A percentile compares a stretch with the other conserved stretches of the same genome.
These are phyloP conservation scores for Neofusicoccum sp. DNA, from an alignment of 2,329 filamentous ascomycete genomes.

Conservation along the genomic window DNA sequence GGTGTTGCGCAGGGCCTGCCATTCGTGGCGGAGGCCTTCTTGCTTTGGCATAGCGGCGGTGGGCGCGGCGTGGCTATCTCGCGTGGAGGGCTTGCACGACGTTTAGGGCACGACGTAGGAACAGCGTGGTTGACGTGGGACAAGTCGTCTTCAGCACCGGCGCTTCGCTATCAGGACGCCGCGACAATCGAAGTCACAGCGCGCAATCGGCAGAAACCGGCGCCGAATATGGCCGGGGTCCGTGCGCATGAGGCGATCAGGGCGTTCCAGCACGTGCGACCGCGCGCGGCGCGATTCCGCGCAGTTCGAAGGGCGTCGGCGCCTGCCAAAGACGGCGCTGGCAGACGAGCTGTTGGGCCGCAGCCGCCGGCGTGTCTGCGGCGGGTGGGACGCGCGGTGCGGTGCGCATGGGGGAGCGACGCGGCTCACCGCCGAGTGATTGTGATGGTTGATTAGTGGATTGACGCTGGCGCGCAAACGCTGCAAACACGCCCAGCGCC, in stretches of 20 bases:
- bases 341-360: background rate
- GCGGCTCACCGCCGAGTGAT: too few relatives aligned
- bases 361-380: background rate
- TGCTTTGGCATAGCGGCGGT: background rate
- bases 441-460: background rate
- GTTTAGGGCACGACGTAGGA: background rate
- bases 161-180: background rate
- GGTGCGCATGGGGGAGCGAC: too few relatives aligned
- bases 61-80: background rate
- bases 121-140: background rate
- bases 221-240: conserved; percentile 3
- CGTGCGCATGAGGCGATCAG: background rate
- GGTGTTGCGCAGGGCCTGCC: background rate
- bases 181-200: background rate
- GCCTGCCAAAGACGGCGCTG: background rate
- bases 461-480: too few relatives aligned
- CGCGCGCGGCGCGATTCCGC: background rate
- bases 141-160: background rate
- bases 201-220: conserved; percentile 7
- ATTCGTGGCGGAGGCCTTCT: background rate
- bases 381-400: background rate
- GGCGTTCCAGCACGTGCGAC: background rate
- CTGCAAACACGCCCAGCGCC: conserved; percentile 12
- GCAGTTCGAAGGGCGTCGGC: background rate
- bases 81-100: background rate